Conservation (phyloP, 2,329 filamentous ascomycete species). For the Penicillium sp. region DNA sequence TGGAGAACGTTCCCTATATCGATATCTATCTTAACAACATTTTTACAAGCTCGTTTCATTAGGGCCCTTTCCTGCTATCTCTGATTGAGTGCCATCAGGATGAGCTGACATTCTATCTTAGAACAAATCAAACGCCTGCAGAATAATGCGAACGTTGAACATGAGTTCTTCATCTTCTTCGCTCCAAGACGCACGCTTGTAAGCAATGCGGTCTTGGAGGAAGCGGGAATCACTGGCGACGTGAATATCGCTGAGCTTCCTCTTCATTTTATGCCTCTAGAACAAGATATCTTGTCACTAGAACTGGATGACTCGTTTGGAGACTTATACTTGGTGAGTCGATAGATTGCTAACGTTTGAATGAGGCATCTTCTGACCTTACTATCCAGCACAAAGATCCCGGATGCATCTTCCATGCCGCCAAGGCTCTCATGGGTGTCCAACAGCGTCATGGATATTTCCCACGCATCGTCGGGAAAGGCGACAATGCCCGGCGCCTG, state of each 20-base stretch:
- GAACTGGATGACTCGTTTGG: conserved; percentile 79
- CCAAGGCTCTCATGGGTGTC: conserved; percentile 86
- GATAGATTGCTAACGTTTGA: too few species aligned
- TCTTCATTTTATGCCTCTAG: conserved; percentile 80
- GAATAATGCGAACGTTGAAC: conserved; percentile 75
- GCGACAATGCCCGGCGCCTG: conserved; percentile 81
- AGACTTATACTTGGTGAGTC: conserved; percentile 67
- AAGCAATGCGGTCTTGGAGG: conserved; percentile 83
- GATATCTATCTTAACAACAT: conserved; percentile 13
- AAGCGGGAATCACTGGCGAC: conserved; percentile 85
- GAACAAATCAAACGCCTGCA: conserved; percentile 86
- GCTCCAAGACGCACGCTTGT: conserved; percentile 84
- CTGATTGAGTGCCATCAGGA: conserved; percentile 46
- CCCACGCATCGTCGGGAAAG: conserved; percentile 87
- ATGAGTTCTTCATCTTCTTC: conserved; percentile 97
- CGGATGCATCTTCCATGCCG: conserved; percentile 77
- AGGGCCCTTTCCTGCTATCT: conserved; percentile 33
- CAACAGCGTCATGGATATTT: conserved; percentile 89
- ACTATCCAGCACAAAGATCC: conserved; percentile 63
- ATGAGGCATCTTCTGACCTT: neutral
- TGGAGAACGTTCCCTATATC: conserved; percentile 48
- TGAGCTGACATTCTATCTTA: conserved; percentile 52
- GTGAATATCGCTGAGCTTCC: conserved; percentile 80
- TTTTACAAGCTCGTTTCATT: conserved; percentile 35
- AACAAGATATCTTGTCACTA: conserved; percentile 81